A percentile compares a stretch with the other conserved stretches of the same genome.
Conservation (phyloP, 1,284 basidiomycete species). For the Leccinum solheimii region DNA sequence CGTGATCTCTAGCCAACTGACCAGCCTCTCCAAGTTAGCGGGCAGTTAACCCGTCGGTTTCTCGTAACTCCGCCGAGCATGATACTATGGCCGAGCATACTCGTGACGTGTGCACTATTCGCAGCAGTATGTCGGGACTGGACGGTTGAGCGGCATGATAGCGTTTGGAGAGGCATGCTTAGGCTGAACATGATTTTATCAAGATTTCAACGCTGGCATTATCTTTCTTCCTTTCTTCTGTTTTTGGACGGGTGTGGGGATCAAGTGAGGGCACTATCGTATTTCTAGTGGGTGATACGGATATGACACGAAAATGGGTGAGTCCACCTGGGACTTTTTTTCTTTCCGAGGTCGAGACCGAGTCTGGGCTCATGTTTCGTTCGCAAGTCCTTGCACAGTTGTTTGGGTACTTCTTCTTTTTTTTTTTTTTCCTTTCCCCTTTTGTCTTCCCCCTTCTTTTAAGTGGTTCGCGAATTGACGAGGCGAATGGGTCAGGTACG, state of each 20-base stretch:
- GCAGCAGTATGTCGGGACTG: constrained; percentile 47
- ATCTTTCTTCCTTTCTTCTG: neutral
- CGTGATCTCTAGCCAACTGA: constrained; percentile 43
- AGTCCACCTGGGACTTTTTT: neutral
- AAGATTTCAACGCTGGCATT: constrained; percentile 2
- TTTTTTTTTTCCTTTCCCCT: neutral
- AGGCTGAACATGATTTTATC: neutral
- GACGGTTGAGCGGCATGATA: constrained; percentile 41
- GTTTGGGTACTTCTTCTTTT: constrained; percentile 38
- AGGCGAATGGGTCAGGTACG: constrained; percentile 28
- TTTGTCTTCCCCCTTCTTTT: neutral
- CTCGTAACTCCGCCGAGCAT: constrained; percentile 42
- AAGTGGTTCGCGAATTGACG: constrained; percentile 2
- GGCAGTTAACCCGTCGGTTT: constrained; percentile 43
- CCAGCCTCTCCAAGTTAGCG: constrained; percentile 39
- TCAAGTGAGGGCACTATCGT: constrained; percentile 40
- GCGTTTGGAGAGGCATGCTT: neutral
- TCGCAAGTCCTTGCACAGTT: constrained; percentile 36
- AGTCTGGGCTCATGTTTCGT: neutral
- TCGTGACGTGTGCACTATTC: constrained; percentile 53
- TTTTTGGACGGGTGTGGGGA: neutral
- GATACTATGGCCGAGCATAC: constrained; percentile 50
- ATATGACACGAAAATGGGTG: constrained; percentile 40
- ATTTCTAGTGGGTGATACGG: constrained; percentile 52
- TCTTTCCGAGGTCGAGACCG: neutral